Conservation (phyloP, 768 basidiomycete genomes). For the Daedaleopsis sinensis region DNA sequence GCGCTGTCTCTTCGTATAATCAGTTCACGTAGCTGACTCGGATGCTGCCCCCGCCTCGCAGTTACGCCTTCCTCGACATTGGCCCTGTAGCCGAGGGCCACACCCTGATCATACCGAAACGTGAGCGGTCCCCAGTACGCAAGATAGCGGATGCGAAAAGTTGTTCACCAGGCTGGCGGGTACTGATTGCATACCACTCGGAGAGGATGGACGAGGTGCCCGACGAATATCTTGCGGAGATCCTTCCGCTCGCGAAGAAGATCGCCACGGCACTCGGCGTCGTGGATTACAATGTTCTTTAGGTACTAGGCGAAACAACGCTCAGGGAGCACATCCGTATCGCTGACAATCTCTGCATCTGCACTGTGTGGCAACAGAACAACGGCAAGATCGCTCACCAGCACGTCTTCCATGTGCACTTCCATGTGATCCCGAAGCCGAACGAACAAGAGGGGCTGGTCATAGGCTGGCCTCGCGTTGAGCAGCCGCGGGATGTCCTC, state of each 20-base stretch:
- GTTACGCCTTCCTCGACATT: constrained; percentile 87
- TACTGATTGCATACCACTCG: constrained; percentile 63
- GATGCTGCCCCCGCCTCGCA: not conserved
- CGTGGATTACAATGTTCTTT: constrained; percentile 85
- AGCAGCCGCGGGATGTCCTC: no score
- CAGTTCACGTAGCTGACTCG: no score
- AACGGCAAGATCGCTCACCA: constrained; percentile 62
- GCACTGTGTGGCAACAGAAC: constrained; percentile 44
- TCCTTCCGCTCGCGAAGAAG: constrained; percentile 85
- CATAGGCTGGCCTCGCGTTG: no score
- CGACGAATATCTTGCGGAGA: constrained; percentile 78
- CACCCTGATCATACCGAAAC: constrained; percentile 90
- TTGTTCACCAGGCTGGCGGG: not conserved
- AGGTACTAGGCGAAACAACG: constrained; percentile 35
- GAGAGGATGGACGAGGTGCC: constrained; percentile 85
- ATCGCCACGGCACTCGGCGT: constrained; percentile 73
- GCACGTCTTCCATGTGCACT: constrained; percentile 85
- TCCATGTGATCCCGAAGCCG: constrained; percentile 93
- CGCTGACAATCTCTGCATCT: no score
- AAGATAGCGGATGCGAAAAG: not conserved
- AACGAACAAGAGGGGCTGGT: constrained; percentile 32
- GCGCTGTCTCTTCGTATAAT: not conserved
- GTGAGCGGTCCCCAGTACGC: constrained; percentile 41
- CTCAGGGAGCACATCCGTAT: no score
- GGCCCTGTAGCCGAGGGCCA: constrained; percentile 87